These are phyloP conservation scores for Phyllostachys edulis DNA, from an alignment of 176 grass and related monocot species.

Conservation along the genomic window DNA sequence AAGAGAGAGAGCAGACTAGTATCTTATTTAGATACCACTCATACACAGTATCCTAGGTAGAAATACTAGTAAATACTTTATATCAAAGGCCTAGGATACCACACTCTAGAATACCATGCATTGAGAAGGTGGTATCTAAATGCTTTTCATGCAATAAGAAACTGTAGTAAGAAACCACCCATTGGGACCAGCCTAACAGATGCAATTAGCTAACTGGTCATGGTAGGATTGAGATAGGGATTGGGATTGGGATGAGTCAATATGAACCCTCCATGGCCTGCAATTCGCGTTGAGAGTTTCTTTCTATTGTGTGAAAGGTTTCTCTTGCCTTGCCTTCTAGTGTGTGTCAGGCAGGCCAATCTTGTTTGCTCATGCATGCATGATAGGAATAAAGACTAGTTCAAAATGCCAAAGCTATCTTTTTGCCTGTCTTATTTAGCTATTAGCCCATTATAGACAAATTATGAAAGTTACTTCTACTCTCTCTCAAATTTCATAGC, in stretches of 20 bases:
- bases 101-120: too few species aligned
- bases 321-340: background rate
- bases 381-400: background rate
- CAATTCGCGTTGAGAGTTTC: background rate
- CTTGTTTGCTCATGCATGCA: background rate
- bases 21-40: too few species aligned
- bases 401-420: background rate
- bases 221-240: background rate
- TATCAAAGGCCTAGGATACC: too few species aligned
- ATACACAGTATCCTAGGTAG: too few species aligned
- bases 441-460: background rate
- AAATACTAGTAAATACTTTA: too few species aligned
- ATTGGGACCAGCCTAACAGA: too few species aligned
- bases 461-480: background rate
- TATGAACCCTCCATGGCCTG: slow-evolving; percentile 23
- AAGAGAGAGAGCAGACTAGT: too few species aligned
- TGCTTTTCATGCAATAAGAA: too few species aligned
- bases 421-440: background rate
- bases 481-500: background rate
- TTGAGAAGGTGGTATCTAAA: too few species aligned
- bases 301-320: background rate
- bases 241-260: background rate
- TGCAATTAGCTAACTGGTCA: slow-evolving; percentile 4
- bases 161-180: too few species aligned
- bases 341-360: background rate